Evolutionary conservation across 129 eudicot genomes (phyloP).

Genomic region (Lactuca sativa): DNA sequence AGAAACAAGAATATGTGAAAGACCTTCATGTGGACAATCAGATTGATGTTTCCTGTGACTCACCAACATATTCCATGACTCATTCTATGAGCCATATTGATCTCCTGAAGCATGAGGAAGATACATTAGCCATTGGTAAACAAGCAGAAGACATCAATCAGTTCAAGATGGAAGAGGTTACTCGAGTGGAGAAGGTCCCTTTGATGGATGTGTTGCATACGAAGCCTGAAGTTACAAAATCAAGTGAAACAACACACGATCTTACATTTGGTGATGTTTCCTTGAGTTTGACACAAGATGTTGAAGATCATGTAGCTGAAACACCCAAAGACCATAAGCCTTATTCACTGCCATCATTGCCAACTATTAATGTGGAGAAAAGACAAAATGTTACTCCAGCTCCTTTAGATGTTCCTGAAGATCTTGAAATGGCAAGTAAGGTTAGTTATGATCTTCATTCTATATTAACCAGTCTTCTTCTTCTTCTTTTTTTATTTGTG

Average conservation of each 20-base stretch:
- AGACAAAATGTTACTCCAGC: slow-evolving; percentile 24
- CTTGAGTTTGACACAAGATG: slow-evolving; percentile 35
- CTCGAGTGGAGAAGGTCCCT: slow-evolving; percentile 23
- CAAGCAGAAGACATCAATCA: slow-evolving; percentile 37
- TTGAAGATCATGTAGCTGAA: slow-evolving; percentile 31
- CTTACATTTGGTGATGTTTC: slow-evolving; percentile 29
- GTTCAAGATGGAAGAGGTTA: slow-evolving; percentile 33
- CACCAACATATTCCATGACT: not conserved
- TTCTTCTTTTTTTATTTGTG: too few relatives aligned
- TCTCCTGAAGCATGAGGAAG: slow-evolving; percentile 22
- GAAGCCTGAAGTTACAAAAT: slow-evolving; percentile 14
- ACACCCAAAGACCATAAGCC: slow-evolving; percentile 33
- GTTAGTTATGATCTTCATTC: slow-evolving; percentile 33
- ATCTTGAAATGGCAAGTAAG: slow-evolving; percentile 46
- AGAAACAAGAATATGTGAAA: slow-evolving; percentile 30
- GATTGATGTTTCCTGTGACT: slow-evolving; percentile 12
- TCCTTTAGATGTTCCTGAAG: slow-evolving; percentile 36
- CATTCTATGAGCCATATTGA: slow-evolving; percentile 17
- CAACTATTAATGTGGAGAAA: slow-evolving; percentile 28
- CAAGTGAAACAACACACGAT: slow-evolving; percentile 26
- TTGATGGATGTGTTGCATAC: slow-evolving; percentile 21
- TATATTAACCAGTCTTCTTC: not conserved
- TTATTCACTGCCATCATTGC: slow-evolving; percentile 30
- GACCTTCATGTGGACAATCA: slow-evolving; percentile 19
- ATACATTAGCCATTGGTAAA: slow-evolving; percentile 23